These are phyloP conservation scores for Sutorius australiensis DNA, from an alignment of 768 basidiomycete species.

Conservation along the genomic window DNA sequence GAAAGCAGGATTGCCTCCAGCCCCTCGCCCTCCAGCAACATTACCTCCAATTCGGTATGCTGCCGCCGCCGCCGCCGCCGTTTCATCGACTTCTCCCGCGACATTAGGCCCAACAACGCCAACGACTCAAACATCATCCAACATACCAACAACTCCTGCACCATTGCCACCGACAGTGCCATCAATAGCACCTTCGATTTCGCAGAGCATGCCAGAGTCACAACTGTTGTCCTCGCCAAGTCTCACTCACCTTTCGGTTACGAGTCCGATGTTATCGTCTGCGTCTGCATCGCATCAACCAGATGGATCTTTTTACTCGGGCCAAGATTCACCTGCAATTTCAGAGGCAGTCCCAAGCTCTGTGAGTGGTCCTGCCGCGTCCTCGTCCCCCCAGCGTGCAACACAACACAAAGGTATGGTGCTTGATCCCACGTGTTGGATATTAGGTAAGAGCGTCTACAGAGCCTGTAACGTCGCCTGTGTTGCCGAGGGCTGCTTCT, in stretches of 20 bases:
- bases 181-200: conserved; percentile 35
- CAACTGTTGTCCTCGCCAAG: conserved; percentile 66
- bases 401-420: conserved; percentile 47
- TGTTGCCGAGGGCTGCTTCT: conserved; percentile 39
- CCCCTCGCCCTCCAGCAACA: conserved; percentile 47
- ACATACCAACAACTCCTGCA: conserved; percentile 29
- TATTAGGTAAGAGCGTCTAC: conserved; percentile 20
- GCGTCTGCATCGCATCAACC: conserved; percentile 62
- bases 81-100: conserved; percentile 22
- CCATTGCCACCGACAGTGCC: conserved; percentile 39
- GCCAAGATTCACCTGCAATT: conserved; percentile 67
- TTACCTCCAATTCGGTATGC: conserved; percentile 87
- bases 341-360: conserved; percentile 58
- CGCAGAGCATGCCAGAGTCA: conserved; percentile 34
- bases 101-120: conserved; percentile 24
- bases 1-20: conserved; percentile 64
- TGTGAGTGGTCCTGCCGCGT: conserved; percentile 45
- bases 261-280: conserved; percentile 78
- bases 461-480: conserved; percentile 47
- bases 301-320: conserved; percentile 66
- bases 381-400: conserved; percentile 58
- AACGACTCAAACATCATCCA: conserved; percentile 38
- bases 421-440: conserved; percentile 13
- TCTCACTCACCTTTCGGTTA: conserved; percentile 78
- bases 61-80: conserved; percentile 70